Base-by-base conservation (phyloP, 1,284 basidiomycete genomes). In the Rhodotorula sp. region DNA sequence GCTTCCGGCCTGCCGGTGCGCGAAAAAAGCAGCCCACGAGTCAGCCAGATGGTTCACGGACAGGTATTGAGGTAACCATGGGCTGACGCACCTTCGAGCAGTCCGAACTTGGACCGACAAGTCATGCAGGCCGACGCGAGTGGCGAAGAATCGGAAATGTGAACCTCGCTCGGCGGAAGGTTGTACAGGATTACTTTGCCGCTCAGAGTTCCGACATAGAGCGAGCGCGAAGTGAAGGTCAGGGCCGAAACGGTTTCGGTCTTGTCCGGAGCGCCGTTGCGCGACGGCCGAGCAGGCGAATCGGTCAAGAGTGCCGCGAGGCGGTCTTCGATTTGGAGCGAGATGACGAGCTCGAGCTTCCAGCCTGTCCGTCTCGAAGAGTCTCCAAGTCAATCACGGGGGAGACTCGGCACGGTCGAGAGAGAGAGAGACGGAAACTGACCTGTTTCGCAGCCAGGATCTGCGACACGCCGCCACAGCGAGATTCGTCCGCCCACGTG, bases 141-240 rank as follows among this genome's bases (percentile, higher is more conserved):
- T 43, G 39, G 39, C 39, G 29, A 21, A 5, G 59, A 62, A 31
- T 71, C 70, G n/a, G 58, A 46, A 23, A 68, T 29, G 59, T 61
- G 63, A 10, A 62, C 20, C 54, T 71, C 70, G 3, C 58, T 62
- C 4, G 58, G 58, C 2, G 70, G 70, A 31, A 66, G 70, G n/a
- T 47, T 56, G 62, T 54, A 62, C 14, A 64, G 54, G 23, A 43
- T 60, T 21, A 48, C 47, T 18, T 29, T 58, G 23, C 65, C 65
- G 16, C 18, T 39, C 1, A 43, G 21, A 18, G 64, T 56, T 4
- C 67, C 70, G 23, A 46, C 47, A 60, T 71, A 71, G 21, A 71
- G 58, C 23, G 67, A 39, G 5, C 70, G 51, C 5, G 51, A 10
- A 1, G 70, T 62, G 54, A 71, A 69, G 3, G 58, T 18, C 23